Conservation (phyloP, 2,329 filamentous ascomycete genomes). For the Dissoconium aciculare region DNA sequence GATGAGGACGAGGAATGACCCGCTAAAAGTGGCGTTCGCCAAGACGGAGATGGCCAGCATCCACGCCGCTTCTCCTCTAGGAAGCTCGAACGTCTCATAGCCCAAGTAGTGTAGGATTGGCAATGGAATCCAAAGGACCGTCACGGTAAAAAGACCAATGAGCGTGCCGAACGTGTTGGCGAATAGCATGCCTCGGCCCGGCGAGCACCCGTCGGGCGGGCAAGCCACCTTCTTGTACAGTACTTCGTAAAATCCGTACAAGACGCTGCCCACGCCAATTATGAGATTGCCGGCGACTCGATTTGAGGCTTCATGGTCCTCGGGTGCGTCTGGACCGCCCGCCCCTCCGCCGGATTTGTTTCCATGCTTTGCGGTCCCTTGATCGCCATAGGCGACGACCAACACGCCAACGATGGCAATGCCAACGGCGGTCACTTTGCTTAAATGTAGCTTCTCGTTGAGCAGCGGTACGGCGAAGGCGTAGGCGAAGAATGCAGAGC, state of each 20-base stretch:
- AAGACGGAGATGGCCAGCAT: slow-evolving; percentile 68
- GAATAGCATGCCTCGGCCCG: slow-evolving; percentile 86
- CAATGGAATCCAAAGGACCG: slow-evolving; percentile 81
- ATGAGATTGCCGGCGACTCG: slow-evolving; percentile 75
- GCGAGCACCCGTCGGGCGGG: slow-evolving; percentile 72
- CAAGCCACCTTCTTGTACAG: slow-evolving; percentile 89
- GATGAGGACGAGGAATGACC: slow-evolving; percentile 84
- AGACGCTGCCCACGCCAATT: slow-evolving; percentile 76
- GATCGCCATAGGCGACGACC: slow-evolving; percentile 87
- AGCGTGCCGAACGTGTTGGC: slow-evolving; percentile 82
- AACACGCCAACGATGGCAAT: slow-evolving; percentile 82
- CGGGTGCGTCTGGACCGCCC: slow-evolving; percentile 31
- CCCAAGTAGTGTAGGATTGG: slow-evolving; percentile 67
- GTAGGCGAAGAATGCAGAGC: slow-evolving; percentile 96
- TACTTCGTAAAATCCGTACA: slow-evolving; percentile 96
- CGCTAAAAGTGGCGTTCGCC: slow-evolving; percentile 83
- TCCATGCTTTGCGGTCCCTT: slow-evolving; percentile 35
- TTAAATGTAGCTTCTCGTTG: slow-evolving; percentile 65
- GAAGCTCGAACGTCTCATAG: slow-evolving; percentile 70
- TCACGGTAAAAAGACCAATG: slow-evolving; percentile 73
- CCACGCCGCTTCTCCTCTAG: slow-evolving; percentile 60
- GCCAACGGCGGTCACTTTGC: slow-evolving; percentile 74
- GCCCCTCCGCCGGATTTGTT: slow-evolving; percentile 40
- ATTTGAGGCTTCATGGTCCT: slow-evolving; percentile 43
- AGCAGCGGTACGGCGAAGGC: slow-evolving; percentile 86